These are phyloP conservation scores for Athelia psychrophila DNA, from an alignment of 1,284 basidiomycete species.

Conservation along the genomic window DNA sequence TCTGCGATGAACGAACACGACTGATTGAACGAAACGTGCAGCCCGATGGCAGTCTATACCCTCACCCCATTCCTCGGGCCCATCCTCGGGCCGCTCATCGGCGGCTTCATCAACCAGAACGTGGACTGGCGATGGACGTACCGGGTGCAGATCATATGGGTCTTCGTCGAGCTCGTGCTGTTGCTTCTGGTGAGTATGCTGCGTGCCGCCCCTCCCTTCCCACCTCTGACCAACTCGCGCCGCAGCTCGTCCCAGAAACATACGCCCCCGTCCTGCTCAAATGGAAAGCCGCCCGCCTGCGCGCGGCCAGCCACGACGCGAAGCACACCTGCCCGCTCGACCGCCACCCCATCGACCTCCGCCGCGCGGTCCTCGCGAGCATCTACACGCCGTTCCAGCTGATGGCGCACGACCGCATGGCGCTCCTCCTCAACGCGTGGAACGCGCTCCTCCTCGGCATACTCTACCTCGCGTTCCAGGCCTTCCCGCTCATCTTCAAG, in stretches of 20 bases:
- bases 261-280: slow-evolving; percentile 64
- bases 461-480: slow-evolving; percentile 72
- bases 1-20: no score
- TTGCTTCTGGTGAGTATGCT: slow-evolving; percentile 43
- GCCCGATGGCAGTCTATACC: slow-evolving; percentile 79
- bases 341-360: slow-evolving; percentile 31
- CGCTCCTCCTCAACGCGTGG: slow-evolving; percentile 48
- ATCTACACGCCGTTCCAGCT: slow-evolving; percentile 74
- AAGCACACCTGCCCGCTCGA: slow-evolving; percentile 35
- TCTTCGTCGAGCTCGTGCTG: slow-evolving; percentile 41
- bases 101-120: slow-evolving; percentile 51
- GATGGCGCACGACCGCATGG: slow-evolving; percentile 71
- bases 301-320: slow-evolving; percentile 40
- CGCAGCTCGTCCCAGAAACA: slow-evolving; percentile 73
- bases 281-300: slow-evolving; percentile 46
- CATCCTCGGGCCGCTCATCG: slow-evolving; percentile 60
- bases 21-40: slow-evolving; percentile 28
- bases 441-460: slow-evolving; percentile 63
- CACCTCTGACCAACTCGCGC: no score
- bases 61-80: slow-evolving; percentile 74
- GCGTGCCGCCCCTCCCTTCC: no score
- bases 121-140: slow-evolving; percentile 80
- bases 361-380: slow-evolving; percentile 44
- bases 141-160: slow-evolving; percentile 65
- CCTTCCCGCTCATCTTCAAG: slow-evolving; percentile 71